Evolutionary conservation across 1,284 basidiomycete genomes (phyloP).

Genomic region (Trametes hirsuta): DNA sequence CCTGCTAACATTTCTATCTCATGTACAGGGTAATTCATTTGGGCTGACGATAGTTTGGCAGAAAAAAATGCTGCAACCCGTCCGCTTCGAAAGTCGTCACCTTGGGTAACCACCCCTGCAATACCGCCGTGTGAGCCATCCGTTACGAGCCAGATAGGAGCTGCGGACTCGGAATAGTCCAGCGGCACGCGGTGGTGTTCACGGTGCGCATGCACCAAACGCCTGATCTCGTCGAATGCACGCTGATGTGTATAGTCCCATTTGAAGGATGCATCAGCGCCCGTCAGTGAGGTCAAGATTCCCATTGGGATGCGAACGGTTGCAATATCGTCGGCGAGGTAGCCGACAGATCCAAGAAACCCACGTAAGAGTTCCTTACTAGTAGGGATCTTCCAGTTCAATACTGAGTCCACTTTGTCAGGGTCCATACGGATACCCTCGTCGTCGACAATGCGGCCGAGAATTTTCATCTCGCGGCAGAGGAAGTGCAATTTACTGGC

Average conservation of each 20-base stretch:
- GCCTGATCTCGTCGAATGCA: conserved; percentile 33
- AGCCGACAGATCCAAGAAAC: conserved; percentile 23
- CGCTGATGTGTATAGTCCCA: conserved; percentile 32
- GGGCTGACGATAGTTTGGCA: conserved; percentile 35
- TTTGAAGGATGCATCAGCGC: conserved; percentile 7
- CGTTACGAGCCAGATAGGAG: conserved; percentile 23
- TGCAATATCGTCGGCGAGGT: conserved; percentile 19
- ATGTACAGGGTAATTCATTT: conserved; percentile 34
- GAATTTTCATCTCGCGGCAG: conserved; percentile 26
- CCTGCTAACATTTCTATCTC: conserved; percentile 36
- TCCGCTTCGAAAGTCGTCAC: conserved; percentile 11
- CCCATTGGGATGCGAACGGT: conserved; percentile 23
- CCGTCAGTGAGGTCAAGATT: conserved; percentile 19
- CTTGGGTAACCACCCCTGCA: conserved; percentile 26
- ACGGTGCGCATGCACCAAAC: conserved; percentile 21
- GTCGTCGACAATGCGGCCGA: conserved; percentile 36
- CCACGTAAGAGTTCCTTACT: conserved; percentile 18
- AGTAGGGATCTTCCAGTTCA: conserved; percentile 35
- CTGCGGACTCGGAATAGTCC: conserved; percentile 22
- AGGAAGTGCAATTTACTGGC: conserved; percentile 35
- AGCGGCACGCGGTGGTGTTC: conserved; percentile 25
- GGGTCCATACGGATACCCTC: conserved; percentile 37
- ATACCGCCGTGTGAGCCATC: conserved; percentile 23
- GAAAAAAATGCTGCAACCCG: conserved; percentile 31
- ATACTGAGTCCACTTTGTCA: conserved; percentile 33